Evolutionary conservation across 768 basidiomycete species (phyloP), one percentile per base, ranked within the genome.

Genomic region (Mycena alexandri): DNA sequence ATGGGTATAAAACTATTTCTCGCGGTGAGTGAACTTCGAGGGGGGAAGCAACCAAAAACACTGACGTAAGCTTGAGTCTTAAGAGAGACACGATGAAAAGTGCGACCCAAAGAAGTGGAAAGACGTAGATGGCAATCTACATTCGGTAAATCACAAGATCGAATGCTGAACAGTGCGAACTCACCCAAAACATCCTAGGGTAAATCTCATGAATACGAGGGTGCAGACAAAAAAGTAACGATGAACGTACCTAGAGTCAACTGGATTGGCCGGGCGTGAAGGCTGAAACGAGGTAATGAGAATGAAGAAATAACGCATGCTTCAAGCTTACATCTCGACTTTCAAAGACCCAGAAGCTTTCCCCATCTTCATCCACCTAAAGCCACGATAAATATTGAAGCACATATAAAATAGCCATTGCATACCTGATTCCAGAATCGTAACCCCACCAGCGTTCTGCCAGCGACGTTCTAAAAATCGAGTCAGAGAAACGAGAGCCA

Each of bases 301-400:
- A 67, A 58, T 50, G 24, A 24, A 51, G 25, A 48, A 33, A 16
- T 44, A 22, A 34, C 29, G 34, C 12, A 17, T n/a, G 38, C 14
- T 24, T 29, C 53, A 3, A 29, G 81, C 93, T 75, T 79, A 97
- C 97, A 79, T 98, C 96, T 75, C 96, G 87, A 74, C 93, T 93
- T 80, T 99, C 98, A 71, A 99, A 99, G 13, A 99, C 96, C 98
- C 98, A 99, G 72, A 91, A 96, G 78, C 86, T 87, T 78, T 97
- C 94, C 2, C 98, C 98, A 71, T 98, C 96, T 60, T 98, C 96
- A 74, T 99, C 96, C 16, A 99, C 95, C 90, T 93, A 66, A n/a
- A 36, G 42, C 54, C 55, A 46, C 54, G 38, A 46, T 67, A 13
- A 59, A 14, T 25, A 58, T 57, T 34, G 11, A 16, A 6, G 51